These are phyloP conservation scores for Ophiocytium majus DNA, from an alignment of 352 stramenopile species.

Conservation along the genomic window DNA sequence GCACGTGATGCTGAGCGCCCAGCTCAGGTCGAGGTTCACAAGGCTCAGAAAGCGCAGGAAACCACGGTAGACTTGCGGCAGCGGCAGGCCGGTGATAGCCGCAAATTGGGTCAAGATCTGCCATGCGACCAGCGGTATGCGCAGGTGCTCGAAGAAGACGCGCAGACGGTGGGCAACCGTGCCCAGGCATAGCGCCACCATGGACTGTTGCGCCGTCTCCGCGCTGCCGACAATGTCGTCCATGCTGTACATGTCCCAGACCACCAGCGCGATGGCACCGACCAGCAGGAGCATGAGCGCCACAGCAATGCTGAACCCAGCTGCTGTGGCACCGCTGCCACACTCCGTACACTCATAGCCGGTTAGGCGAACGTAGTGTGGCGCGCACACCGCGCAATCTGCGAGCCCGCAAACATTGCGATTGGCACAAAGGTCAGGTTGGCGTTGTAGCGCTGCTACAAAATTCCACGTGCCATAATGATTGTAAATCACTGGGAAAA, in stretches of 20 bases:
- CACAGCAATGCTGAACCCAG: not conserved
- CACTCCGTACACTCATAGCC: not conserved
- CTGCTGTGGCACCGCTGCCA: no score
- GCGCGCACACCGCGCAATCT: slow-evolving; percentile 16
- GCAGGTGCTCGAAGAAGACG: not conserved
- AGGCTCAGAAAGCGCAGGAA: not conserved
- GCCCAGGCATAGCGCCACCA: not conserved
- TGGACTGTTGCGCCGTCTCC: not conserved
- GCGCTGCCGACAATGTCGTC: not conserved
- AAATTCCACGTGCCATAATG: no score
- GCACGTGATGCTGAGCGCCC: slow-evolving; percentile 26
- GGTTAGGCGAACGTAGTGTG: not conserved
- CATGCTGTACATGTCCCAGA: not conserved
- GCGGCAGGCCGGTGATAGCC: not conserved
- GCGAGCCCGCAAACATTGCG: not conserved
- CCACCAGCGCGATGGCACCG: not conserved
- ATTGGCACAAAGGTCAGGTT: not conserved
- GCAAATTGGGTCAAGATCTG: not conserved
- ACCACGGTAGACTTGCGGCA: not conserved
- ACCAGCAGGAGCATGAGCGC: not conserved
- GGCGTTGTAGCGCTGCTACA: not conserved
- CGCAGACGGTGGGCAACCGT: not conserved
- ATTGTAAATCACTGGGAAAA: no score
- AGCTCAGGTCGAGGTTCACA: slow-evolving; percentile 34
- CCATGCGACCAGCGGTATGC: not conserved